Conservation (phyloP, 257 asterid species). For the Mitragyna speciosa region DNA sequence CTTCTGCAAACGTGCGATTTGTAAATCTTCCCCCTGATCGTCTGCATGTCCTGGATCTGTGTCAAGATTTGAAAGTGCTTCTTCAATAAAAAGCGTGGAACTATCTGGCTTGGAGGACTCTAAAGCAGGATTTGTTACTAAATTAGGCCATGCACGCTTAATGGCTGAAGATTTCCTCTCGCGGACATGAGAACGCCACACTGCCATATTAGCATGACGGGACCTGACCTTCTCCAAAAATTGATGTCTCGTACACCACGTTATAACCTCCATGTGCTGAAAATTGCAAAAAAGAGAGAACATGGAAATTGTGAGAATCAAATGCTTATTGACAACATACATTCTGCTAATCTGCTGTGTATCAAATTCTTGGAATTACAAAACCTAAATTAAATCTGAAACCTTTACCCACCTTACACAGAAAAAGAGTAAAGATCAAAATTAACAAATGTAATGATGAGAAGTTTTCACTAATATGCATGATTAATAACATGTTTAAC, state of each 20-base stretch:
- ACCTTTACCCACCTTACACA: neutral
- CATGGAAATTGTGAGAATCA: neutral
- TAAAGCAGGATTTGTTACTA: conserved; percentile 29
- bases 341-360: neutral
- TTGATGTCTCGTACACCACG: conserved; percentile 82
- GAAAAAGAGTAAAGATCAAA: neutral
- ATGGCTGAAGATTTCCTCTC: conserved; percentile 76
- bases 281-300: conserved; percentile 13
- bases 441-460: neutral
- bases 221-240: conserved; percentile 63
- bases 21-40: conserved; percentile 48
- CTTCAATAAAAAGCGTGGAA: conserved; percentile 80
- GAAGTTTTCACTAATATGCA: neutral
- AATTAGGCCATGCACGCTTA: conserved; percentile 81
- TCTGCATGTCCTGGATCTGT: conserved; percentile 47
- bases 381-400: neutral
- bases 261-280: conserved; percentile 88
- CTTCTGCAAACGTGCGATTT: conserved; percentile 44
- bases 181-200: conserved; percentile 61
- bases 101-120: conserved; percentile 37
- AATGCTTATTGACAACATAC: neutral
- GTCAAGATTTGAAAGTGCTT: conserved; percentile 83
- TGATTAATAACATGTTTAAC: neutral
- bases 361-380: neutral
- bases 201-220: conserved; percentile 49